A percentile compares a stretch with the other conserved stretches of the same genome.
phyloP scores from a whole-genome alignment of 1,284 basidiomycete genomes.

The Flammula alnicola region DNA sequence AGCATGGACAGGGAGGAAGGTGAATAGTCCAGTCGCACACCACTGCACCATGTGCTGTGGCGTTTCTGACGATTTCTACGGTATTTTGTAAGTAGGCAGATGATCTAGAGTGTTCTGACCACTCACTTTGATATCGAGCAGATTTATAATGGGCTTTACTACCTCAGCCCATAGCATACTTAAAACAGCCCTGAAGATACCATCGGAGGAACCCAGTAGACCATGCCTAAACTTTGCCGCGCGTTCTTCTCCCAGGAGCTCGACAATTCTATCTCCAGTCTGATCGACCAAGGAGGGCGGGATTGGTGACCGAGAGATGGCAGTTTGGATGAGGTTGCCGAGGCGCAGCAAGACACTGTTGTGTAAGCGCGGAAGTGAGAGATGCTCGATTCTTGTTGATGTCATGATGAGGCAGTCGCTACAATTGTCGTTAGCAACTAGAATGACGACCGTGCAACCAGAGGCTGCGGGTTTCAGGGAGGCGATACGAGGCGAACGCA shows the following conservation, averaged over 20 bases:
- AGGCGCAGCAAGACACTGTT: no score
- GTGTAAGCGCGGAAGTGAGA: conserved; percentile 8
- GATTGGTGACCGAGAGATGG: no score
- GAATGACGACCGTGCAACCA: conserved; percentile 4
- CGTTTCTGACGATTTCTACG: conserved; percentile 5
- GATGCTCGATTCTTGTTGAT: conserved; percentile 3
- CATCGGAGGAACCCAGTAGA: no score
- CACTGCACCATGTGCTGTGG: background rate
- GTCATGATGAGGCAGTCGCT: conserved; percentile 14
- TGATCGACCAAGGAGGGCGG: no score
- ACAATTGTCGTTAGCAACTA: conserved; percentile 7
- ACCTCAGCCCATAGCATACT: conserved; percentile 5
- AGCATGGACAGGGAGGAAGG: conserved; percentile 15
- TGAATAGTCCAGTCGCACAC: conserved; percentile 13
- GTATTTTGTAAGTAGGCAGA: background rate
- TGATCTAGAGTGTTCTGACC: no score
- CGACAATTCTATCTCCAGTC: no score
- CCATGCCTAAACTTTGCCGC: no score
- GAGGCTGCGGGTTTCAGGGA: conserved; percentile 9
- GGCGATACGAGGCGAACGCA: background rate
- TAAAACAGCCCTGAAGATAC: no score
- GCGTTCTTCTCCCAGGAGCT: no score
- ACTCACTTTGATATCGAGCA: no score
- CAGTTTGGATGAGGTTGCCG: no score
- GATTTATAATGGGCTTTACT: conserved; percentile 4